Evolutionary conservation across 306 rosid genomes (phyloP), one percentile per base, ranked within the genome.

Genomic region (Sphenostylis stenocarpa): DNA sequence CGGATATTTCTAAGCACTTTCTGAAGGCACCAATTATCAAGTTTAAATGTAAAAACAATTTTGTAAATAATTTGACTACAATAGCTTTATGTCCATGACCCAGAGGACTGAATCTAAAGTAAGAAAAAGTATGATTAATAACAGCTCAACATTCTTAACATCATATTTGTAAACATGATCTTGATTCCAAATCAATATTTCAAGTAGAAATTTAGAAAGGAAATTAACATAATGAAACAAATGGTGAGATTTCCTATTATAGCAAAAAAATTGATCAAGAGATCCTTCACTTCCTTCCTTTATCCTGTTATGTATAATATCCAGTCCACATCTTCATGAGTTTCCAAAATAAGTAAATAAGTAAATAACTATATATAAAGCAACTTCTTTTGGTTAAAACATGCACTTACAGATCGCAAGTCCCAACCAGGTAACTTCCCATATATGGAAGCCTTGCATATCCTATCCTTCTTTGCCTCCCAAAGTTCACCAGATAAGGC

Each of bases 401-500:
- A 49, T 49, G 69, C 38, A 87, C 99, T 89, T 85, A 96, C 98
- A 58, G 99, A 96, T 72, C 96, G 84, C 83, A 96, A 82, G 85
- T 91, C 97, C 99, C 99, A 92, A 81, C 99, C 94, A 68, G 89
- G 87, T 77, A 86, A 72, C 65, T 87, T 88, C 74, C 98, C 99
- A 65, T 84, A 79, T 28, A 52, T 84, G 28, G 99, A 92, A 64
- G 89, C 96, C 83, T 82, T 88, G 43, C 92, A 88, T 87, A 96
- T 89, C 83, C 99, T 92, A 73, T 96, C 91, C 85, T 81, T 91
- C 86, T 96, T 96, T 73, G 77, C 88, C 86, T 85, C 96, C 99
- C 99, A 96, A 85, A 92, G 94, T 85, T 96, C 99, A 74, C 99
- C 97, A 68, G 96, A 92, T 83, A 92, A 87, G 71, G 99, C 98